Base-by-base conservation (phyloP, 495 filamentous ascomycete genomes). In the Penicillium parvum region DNA sequence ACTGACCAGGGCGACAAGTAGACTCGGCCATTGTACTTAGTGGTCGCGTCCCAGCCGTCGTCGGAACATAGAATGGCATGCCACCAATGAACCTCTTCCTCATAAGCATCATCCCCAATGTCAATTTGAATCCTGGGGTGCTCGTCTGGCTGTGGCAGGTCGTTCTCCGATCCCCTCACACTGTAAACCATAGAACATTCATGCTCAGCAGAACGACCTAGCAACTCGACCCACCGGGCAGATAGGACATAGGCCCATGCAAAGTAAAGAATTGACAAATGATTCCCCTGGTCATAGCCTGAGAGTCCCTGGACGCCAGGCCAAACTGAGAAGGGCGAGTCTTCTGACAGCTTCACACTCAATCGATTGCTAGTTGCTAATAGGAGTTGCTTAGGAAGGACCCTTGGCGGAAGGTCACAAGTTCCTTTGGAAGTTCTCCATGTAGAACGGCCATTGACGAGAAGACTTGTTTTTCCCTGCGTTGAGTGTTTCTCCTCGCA, bases 211-310 rank as follows among this genome's bases (percentile, higher is more conserved):
- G 55, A 58, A 20, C 41, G 23, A 38, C 44, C 27, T 18, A 62
- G 52, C 35, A 57, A 38, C 35, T 58, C 55, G 36, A 48, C 55
- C 58, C 52, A 62, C 35, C 44, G 42, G 39, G 47, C 55, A 45
- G 52, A 56, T 15, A 62, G 18, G 5, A 62, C 52, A 54, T 58
- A 62, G 10, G 55, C 55, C 55, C 59, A 63, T 17, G 59, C 56
- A 11, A 60, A 27, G 32, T 45, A 57, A 18, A 63, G 32, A 7
- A 57, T 44, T 15, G 50, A 16, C 1, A 60, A 7, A 47, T 60
- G 51, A 23, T 60, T 63, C 1, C 50, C 50, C 5, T 55, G 29
- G n/a, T 60, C 57, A 21, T 49, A 40, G 26, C 32, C 29, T 12
- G 21, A n/a, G 8, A 58, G 27, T 12, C 57, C 57, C 11, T 52